phyloP scores from a whole-genome alignment of 352 stramenopile species.

The Phytophthora pini region DNA sequence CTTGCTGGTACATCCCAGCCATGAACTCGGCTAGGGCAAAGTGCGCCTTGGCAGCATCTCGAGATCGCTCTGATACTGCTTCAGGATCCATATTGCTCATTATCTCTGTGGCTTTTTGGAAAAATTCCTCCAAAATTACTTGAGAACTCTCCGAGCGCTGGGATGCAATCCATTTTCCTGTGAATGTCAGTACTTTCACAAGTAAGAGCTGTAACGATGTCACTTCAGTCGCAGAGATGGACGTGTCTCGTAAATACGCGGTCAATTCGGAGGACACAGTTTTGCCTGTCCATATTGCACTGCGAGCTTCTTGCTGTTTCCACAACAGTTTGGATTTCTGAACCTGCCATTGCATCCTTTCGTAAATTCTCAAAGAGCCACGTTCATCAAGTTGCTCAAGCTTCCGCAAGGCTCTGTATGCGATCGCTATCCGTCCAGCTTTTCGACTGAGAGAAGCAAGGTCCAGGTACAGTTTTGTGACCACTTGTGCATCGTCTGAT shows the following conservation, averaged over 20 bases:
- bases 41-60: constrained; percentile 75
- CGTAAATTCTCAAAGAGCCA: constrained; percentile 40
- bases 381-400: constrained; percentile 61
- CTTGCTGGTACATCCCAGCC: constrained; percentile 92
- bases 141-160: constrained; percentile 92
- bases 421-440: constrained; percentile 66
- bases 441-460: constrained; percentile 67
- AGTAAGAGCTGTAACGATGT: constrained; percentile 60
- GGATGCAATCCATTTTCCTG: constrained; percentile 93
- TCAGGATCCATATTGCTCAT: constrained; percentile 52
- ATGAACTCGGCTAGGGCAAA: constrained; percentile 92
- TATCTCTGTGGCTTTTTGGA: constrained; percentile 83
- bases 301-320: constrained; percentile 73
- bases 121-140: constrained; percentile 93
- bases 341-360: constrained; percentile 71
- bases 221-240: constrained; percentile 9
- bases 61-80: constrained; percentile 44
- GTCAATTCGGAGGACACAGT: constrained; percentile 55
- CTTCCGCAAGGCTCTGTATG: constrained; percentile 68
- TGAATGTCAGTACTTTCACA: constrained; percentile 73
- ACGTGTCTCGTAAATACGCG: constrained; percentile 29
- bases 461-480: constrained; percentile 65
- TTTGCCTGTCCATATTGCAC: constrained; percentile 79
- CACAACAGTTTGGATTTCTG: constrained; percentile 84
- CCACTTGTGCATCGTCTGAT: constrained; percentile 27